phyloP scores from a whole-genome alignment of 1,139 yeast species.

The Scheffersomyces parashehatae region DNA sequence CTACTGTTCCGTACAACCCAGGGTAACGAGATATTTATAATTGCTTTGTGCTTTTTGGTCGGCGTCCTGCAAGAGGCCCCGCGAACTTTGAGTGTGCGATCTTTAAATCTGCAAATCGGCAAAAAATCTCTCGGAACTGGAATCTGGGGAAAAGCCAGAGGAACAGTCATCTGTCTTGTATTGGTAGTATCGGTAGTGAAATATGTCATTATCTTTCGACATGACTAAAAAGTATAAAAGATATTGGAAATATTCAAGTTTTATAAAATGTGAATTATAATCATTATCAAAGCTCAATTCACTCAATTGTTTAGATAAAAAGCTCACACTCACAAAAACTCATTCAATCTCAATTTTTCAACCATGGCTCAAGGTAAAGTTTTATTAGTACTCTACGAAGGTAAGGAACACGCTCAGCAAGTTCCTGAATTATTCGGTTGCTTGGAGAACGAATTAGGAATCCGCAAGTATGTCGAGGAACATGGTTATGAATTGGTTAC shows the following conservation, averaged over 20 bases:
- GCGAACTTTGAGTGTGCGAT: too few species aligned
- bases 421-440: constrained; percentile 67
- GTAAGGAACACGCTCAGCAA: constrained; percentile 58
- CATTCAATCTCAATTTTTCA: background rate
- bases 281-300: background rate
- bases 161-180: too few species aligned
- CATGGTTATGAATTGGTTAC: constrained; percentile 70
- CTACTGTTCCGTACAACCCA: too few species aligned
- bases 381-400: constrained; percentile 57
- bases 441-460: constrained; percentile 74
- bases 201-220: too few species aligned
- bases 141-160: too few species aligned
- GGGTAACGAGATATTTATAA: too few species aligned
- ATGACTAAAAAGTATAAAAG: background rate
- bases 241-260: background rate
- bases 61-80: too few species aligned
- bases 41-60: too few species aligned
- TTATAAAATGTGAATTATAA: background rate
- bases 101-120: too few species aligned
- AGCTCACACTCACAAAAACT: too few species aligned
- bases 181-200: too few species aligned
- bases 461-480: constrained; percentile 61
- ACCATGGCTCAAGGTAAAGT: constrained; percentile 38
- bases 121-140: too few species aligned
- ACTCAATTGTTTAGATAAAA: background rate